Percentiles rank a stretch among this genome's conserved stretches.
These are phyloP conservation scores for Catenaria anguillulae DNA, from an alignment of 371 early-diverging fungal genomes.

Conservation along the genomic window DNA sequence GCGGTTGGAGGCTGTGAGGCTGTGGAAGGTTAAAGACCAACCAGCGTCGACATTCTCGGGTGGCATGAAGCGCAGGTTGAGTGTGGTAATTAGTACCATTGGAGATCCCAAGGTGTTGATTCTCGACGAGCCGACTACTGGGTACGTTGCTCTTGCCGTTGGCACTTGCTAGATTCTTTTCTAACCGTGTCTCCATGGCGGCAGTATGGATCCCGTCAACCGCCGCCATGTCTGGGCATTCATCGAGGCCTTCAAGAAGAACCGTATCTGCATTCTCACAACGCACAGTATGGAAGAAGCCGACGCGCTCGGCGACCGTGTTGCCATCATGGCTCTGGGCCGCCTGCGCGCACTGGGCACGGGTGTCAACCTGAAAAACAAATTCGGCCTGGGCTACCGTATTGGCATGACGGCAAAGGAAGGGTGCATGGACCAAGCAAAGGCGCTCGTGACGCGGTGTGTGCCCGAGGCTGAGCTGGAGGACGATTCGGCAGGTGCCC, in stretches of 20 bases:
- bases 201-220: slow-evolving; percentile 54
- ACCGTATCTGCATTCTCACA: slow-evolving; percentile 35
- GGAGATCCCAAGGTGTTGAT: slow-evolving; percentile 40
- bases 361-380: slow-evolving; percentile 45
- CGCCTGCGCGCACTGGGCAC: slow-evolving; percentile 44
- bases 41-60: slow-evolving; percentile 13
- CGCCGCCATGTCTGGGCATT: slow-evolving; percentile 57
- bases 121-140: slow-evolving; percentile 40
- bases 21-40: slow-evolving; percentile 27
- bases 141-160: no score
- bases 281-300: slow-evolving; percentile 60
- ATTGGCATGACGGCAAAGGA: slow-evolving; percentile 15
- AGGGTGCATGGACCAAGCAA: slow-evolving; percentile 15
- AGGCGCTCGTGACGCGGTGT: slow-evolving; percentile 13
- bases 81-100: slow-evolving; percentile 39
- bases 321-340: slow-evolving; percentile 55
- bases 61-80: slow-evolving; percentile 35
- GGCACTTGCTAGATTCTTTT: no score
- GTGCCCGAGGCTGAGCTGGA: slow-evolving; percentile 37
- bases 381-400: slow-evolving; percentile 48
- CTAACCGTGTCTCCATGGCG: no score
- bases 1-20: slow-evolving; percentile 32
- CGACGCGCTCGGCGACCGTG: slow-evolving; percentile 46
- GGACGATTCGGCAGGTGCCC: slow-evolving; percentile 47
- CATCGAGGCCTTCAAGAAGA: slow-evolving; percentile 49